phyloP scores from a whole-genome alignment of 2,329 filamentous ascomycete genomes.

The Cordyceps farinosa region DNA sequence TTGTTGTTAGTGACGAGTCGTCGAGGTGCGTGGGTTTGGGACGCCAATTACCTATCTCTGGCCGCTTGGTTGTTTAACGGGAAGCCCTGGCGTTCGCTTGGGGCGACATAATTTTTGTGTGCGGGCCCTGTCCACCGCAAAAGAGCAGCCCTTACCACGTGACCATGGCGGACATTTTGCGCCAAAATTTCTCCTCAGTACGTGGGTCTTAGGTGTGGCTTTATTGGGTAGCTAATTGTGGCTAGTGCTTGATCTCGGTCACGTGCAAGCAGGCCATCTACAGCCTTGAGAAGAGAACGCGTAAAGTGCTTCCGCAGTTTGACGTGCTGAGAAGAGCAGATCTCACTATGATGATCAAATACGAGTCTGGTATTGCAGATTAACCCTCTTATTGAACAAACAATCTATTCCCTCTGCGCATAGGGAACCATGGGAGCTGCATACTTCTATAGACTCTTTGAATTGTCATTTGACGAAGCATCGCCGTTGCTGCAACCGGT shows the following conservation, averaged over 20 bases:
- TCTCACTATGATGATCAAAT: neutral
- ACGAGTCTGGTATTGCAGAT: neutral
- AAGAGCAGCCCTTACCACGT: slow-evolving; percentile 35
- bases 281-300: neutral
- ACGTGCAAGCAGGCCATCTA: neutral
- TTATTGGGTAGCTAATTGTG: neutral
- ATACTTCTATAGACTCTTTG: neutral
- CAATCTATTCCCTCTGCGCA: neutral
- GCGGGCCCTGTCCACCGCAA: slow-evolving; percentile 25
- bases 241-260: slow-evolving; percentile 1
- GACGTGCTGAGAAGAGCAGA: neutral
- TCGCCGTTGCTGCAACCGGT: neutral
- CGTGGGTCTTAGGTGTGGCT: slow-evolving; percentile 13
- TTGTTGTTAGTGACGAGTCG: slow-evolving; percentile 30
- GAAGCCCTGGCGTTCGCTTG: slow-evolving; percentile 28
- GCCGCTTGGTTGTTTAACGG: slow-evolving; percentile 40
- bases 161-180: slow-evolving; percentile 20
- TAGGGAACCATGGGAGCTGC: neutral
- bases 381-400: neutral
- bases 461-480: neutral
- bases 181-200: slow-evolving; percentile 3
- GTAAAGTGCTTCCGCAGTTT: slow-evolving; percentile 10
- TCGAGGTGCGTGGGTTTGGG: slow-evolving; percentile 19
- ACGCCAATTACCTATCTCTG: slow-evolving; percentile 36
- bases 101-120: slow-evolving; percentile 39